These are phyloP conservation scores for Fonsecaea monophora DNA, from an alignment of 2,329 filamentous ascomycete genomes.

Conservation along the genomic window DNA sequence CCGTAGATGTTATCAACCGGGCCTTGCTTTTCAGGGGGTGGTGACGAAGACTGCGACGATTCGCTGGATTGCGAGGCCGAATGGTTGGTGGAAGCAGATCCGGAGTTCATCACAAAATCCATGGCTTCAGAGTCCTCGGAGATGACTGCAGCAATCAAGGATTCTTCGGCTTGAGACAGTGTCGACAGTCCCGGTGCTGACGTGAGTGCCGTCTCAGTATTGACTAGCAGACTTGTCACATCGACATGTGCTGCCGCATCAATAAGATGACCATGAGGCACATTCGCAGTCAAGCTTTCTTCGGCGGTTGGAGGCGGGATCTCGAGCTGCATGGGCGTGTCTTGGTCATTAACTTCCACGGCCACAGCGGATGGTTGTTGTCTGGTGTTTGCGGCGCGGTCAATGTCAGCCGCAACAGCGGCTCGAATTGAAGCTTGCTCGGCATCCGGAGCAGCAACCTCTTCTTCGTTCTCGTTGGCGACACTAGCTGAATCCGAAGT, in stretches of 20 bases:
- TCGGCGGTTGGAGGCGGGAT: constrained; percentile 26
- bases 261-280: constrained; percentile 37
- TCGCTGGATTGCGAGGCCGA: constrained; percentile 17
- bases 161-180: constrained; percentile 37
- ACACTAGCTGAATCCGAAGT: neutral
- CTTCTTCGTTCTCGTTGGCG: constrained; percentile 10
- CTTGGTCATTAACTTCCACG: constrained; percentile 23
- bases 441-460: constrained; percentile 30
- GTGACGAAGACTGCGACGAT: constrained; percentile 17
- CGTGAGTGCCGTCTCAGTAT: neutral
- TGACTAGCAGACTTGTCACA: neutral
- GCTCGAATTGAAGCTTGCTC: constrained; percentile 37
- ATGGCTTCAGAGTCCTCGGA: constrained; percentile 26
- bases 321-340: constrained; percentile 32
- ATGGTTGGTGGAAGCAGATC: constrained; percentile 11
- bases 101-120: constrained; percentile 22
- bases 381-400: constrained; percentile 5
- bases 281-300: constrained; percentile 23
- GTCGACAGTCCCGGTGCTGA: neutral
- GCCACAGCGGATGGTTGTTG: constrained; percentile 13
- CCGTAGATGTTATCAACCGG: constrained; percentile 49
- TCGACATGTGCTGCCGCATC: constrained; percentile 31
- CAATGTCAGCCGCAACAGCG: constrained; percentile 30
- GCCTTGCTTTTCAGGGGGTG: constrained; percentile 11
- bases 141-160: constrained; percentile 44